Conservation (phyloP, 257 asterid genomes). For the Verbascum thapsus region DNA sequence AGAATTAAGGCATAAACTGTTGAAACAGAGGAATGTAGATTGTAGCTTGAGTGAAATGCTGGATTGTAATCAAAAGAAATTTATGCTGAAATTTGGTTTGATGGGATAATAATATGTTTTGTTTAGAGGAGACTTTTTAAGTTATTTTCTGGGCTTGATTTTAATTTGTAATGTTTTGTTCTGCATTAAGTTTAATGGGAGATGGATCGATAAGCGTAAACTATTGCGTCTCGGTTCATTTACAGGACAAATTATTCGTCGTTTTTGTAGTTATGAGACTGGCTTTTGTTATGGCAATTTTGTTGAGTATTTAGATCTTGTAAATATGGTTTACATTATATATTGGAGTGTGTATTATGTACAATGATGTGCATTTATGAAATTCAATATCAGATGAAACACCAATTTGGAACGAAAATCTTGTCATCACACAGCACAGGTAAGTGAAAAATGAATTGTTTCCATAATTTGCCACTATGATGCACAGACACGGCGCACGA, state of each 20-base stretch:
- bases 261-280: neutral
- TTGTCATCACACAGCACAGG: no score
- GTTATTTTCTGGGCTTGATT: neutral
- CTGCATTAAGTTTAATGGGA: conserved; percentile 22
- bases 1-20: conserved; percentile 68
- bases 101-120: conserved; percentile 41
- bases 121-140: neutral
- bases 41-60: conserved; percentile 94
- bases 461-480: no score
- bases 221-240: neutral
- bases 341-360: no score
- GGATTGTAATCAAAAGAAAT: conserved; percentile 83
- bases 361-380: no score
- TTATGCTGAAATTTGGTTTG: conserved; percentile 66
- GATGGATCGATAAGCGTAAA: conserved; percentile 8
- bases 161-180: conserved; percentile 13
- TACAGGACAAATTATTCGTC: neutral
- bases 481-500: no score
- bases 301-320: no score
- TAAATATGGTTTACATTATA: no score
- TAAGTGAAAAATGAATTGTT: no score
- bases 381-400: no score
- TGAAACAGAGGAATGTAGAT: conserved; percentile 51
- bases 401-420: no score
- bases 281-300: no score